Percentiles rank a stretch among this genome's conserved stretches.
These are phyloP conservation scores for Vanderwaltozyma polyspora DNA, from an alignment of 805 yeast species.

Conservation along the genomic window DNA sequence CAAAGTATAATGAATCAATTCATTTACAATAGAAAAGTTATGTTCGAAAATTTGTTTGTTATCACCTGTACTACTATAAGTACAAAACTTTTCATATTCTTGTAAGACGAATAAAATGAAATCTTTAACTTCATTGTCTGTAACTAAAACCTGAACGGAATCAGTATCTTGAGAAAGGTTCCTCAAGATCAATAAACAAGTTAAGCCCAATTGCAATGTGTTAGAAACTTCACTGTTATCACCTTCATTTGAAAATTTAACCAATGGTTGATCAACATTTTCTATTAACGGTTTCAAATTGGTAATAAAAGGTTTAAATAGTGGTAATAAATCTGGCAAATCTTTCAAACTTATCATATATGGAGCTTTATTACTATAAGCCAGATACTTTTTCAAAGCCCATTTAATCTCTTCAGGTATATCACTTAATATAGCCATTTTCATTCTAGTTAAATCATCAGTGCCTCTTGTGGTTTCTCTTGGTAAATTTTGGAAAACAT, in stretches of 20 bases:
- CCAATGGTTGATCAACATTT: conserved; percentile 16
- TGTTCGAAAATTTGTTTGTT: conserved; percentile 19
- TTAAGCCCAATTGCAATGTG: conserved; percentile 24
- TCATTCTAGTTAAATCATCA: conserved; percentile 52
- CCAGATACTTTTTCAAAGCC: conserved; percentile 41
- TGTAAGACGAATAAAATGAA: conserved; percentile 29
- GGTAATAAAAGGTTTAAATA: conserved; percentile 28
- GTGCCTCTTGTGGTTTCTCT: conserved; percentile 40
- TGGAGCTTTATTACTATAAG: conserved; percentile 35
- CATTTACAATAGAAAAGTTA: conserved; percentile 35
- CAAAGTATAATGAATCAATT: conserved; percentile 52
- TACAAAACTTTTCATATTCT: conserved; percentile 15
- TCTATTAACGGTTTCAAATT: conserved; percentile 16
- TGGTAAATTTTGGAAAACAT: conserved; percentile 25
- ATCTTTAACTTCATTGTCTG: conserved; percentile 36
- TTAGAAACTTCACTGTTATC: conserved; percentile 5
- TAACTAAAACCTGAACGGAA: conserved; percentile 68
- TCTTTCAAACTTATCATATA: conserved; percentile 37
- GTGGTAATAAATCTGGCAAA: conserved; percentile 28
- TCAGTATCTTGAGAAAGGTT: conserved; percentile 76
- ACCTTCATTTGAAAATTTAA: conserved; percentile 6
- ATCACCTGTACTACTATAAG: conserved; percentile 8
- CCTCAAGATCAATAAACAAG: conserved; percentile 48
- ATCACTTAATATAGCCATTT: conserved; percentile 57
- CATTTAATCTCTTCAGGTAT: conserved; percentile 59